Conservation (phyloP, 2,329 filamentous ascomycete genomes). For the Xylaria sp. region DNA sequence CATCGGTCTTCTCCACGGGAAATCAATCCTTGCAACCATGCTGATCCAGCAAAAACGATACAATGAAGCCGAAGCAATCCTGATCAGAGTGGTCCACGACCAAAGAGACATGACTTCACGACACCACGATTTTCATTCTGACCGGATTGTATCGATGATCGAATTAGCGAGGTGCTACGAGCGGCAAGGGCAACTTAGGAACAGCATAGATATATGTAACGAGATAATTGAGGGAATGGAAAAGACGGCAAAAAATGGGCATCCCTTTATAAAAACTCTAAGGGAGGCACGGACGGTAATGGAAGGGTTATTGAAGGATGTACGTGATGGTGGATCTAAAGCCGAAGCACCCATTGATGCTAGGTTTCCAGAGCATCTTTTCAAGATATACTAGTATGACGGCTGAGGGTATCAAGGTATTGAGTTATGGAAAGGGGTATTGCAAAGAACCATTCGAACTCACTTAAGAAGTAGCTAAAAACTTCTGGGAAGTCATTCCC, state of each 20-base stretch:
- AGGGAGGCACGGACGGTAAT: constrained; percentile 1
- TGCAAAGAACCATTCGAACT: no score
- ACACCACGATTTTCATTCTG: constrained; percentile 28
- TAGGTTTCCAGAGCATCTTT: neutral
- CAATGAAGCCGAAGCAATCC: constrained; percentile 17
- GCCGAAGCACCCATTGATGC: neutral
- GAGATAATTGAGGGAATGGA: constrained; percentile 14
- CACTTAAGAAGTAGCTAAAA: no score
- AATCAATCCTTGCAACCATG: constrained; percentile 31
- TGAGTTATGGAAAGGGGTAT: neutral
- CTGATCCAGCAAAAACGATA: constrained; percentile 21
- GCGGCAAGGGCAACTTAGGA: constrained; percentile 11
- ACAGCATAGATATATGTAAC: constrained; percentile 22
- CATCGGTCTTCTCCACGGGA: constrained; percentile 34
- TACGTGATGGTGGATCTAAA: neutral
- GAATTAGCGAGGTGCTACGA: constrained; percentile 34
- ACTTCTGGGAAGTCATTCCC: no score
- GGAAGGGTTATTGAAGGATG: neutral
- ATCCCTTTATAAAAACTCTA: constrained; percentile 4
- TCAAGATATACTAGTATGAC: neutral
- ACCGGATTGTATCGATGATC: constrained; percentile 32
- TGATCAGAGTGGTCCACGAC: neutral
- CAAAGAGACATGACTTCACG: constrained; percentile 31
- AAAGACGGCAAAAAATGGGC: neutral
- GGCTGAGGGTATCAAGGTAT: neutral